Conservation (phyloP, 352 stramenopile species). For the Phytopythium kandeliae region DNA sequence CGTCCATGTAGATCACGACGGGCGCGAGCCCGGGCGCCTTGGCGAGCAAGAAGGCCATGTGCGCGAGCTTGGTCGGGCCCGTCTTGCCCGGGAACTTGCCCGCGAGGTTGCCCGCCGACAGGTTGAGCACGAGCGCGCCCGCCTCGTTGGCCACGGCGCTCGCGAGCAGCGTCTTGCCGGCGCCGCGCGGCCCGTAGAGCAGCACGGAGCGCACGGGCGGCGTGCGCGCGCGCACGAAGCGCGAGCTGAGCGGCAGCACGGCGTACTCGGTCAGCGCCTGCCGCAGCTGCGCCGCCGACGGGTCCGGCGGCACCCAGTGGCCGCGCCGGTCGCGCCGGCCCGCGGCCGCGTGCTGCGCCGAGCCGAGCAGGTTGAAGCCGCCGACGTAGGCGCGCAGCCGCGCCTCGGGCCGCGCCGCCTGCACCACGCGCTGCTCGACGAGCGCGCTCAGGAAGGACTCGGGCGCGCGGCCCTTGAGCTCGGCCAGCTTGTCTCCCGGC, state of each 20-base stretch:
- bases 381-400: slow-evolving; percentile 84
- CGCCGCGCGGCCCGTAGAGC: slow-evolving; percentile 90
- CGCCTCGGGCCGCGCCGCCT: slow-evolving; percentile 29
- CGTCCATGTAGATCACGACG: slow-evolving; percentile 93
- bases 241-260: slow-evolving; percentile 83
- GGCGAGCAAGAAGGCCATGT: slow-evolving; percentile 93
- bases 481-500: slow-evolving; percentile 88
- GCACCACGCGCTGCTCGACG: slow-evolving; percentile 87
- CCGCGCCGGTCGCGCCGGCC: slow-evolving; percentile 60
- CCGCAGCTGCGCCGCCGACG: slow-evolving; percentile 87
- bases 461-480: slow-evolving; percentile 85
- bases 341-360: slow-evolving; percentile 48
- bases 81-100: slow-evolving; percentile 92
- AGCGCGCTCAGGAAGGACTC: slow-evolving; percentile 90
- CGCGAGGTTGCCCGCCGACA: slow-evolving; percentile 90
- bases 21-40: slow-evolving; percentile 81
- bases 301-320: slow-evolving; percentile 89
- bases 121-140: slow-evolving; percentile 92
- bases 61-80: slow-evolving; percentile 89
- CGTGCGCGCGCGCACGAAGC: slow-evolving; percentile 66
- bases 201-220: slow-evolving; percentile 87
- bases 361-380: slow-evolving; percentile 90
- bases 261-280: slow-evolving; percentile 89
- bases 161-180: slow-evolving; percentile 92
- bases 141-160: slow-evolving; percentile 91